Conservation (phyloP, 768 basidiomycete species). For the Hebeloma cylindrosporum region DNA sequence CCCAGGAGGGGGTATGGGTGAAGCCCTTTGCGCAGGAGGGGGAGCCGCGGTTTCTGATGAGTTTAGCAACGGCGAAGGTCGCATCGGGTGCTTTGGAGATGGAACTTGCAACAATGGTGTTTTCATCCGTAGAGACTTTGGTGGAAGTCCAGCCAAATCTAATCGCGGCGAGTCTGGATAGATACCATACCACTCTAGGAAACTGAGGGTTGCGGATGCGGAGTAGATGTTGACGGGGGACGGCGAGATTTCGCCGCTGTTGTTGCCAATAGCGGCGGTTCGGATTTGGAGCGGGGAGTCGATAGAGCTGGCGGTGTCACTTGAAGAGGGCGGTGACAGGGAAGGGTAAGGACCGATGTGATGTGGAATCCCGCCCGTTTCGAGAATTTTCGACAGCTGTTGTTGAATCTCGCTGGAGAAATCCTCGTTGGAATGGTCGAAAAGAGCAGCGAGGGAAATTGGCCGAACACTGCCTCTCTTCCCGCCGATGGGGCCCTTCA, state of each 20-base stretch:
- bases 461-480: constrained; percentile 25
- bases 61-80: constrained; percentile 17
- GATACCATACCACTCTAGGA: constrained; percentile 38
- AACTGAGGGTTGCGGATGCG: constrained; percentile 35
- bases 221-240: constrained; percentile 31
- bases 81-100: constrained; percentile 12
- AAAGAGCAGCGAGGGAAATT: constrained; percentile 29
- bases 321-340: constrained; percentile 22
- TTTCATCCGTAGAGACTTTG: constrained; percentile 17
- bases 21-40: constrained; percentile 12
- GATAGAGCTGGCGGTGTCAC: constrained; percentile 17
- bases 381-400: constrained; percentile 30
- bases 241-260: constrained; percentile 14
- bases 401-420: constrained; percentile 29
- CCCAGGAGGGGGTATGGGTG: constrained; percentile 22
- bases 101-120: constrained; percentile 20
- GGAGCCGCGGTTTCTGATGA: constrained; percentile 10
- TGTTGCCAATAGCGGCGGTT: constrained; percentile 12
- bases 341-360: constrained; percentile 22
- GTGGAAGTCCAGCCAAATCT: constrained; percentile 19
- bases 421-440: constrained; percentile 24
- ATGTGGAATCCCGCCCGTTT: constrained; percentile 24
- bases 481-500: constrained; percentile 18
- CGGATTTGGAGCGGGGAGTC: constrained; percentile 22
- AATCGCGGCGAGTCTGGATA: constrained; percentile 33